A percentile compares a stretch with the other conserved stretches of the same genome.
Conservation (phyloP, 352 stramenopile genomes). For the Pythium insidiosum region DNA sequence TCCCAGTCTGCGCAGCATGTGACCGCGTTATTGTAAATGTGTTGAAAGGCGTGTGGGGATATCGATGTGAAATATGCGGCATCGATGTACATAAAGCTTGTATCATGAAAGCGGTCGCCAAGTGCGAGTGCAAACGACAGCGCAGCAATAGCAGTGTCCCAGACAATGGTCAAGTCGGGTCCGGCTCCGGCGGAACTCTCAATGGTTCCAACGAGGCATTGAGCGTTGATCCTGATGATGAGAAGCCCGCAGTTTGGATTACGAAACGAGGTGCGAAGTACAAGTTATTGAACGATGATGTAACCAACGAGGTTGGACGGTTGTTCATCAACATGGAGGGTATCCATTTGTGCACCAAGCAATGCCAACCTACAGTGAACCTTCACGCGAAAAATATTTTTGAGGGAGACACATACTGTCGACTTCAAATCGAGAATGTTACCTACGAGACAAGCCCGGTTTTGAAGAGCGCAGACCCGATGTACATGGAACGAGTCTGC, state of each 20-base stretch:
- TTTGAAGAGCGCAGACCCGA: constrained; percentile 78
- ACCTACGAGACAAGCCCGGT: constrained; percentile 78
- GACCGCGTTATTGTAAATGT: constrained; percentile 83
- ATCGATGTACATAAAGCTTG: constrained; percentile 82
- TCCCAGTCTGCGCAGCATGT: constrained; percentile 68
- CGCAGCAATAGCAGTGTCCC: background rate
- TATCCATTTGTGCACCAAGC: constrained; percentile 76
- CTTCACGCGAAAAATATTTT: constrained; percentile 85
- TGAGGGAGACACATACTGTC: constrained; percentile 81
- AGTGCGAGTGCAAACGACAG: constrained; percentile 45
- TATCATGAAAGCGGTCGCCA: constrained; percentile 83
- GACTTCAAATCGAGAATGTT: constrained; percentile 51
- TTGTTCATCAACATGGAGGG: constrained; percentile 76
- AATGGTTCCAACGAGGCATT: too few species aligned
- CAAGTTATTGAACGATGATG: constrained; percentile 39
- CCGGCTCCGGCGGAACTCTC: background rate
- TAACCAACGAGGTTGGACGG: constrained; percentile 28
- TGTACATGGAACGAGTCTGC: constrained; percentile 81
- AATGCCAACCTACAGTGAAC: constrained; percentile 51
- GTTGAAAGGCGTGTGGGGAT: constrained; percentile 71
- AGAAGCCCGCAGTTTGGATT: constrained; percentile 2
- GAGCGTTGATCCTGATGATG: too few species aligned
- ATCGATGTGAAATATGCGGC: constrained; percentile 71
- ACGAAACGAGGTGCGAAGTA: constrained; percentile 26
- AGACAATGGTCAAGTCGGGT: background rate